Conservation (phyloP, 495 filamentous ascomycete species). For the Aspergillus steynii region DNA sequence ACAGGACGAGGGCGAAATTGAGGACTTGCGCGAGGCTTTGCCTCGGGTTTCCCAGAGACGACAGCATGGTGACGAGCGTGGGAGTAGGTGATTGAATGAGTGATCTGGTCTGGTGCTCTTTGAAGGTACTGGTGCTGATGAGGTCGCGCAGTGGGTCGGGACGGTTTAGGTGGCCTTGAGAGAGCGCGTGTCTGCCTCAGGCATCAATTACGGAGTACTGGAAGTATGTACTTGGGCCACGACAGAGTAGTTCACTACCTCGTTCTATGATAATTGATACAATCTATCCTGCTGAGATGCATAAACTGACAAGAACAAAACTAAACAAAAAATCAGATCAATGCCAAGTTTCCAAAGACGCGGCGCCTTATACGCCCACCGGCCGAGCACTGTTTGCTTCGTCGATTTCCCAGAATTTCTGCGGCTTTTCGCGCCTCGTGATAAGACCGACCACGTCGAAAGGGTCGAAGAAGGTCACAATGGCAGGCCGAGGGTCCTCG, state of each 20-base stretch:
- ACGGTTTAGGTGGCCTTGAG: too few species aligned
- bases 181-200: not conserved
- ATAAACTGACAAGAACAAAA: not conserved
- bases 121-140: not conserved
- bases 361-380: not conserved
- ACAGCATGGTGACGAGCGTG: slow-evolving; percentile 59
- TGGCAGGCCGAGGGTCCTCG: slow-evolving; percentile 52
- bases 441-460: slow-evolving; percentile 65
- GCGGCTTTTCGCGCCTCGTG: slow-evolving; percentile 47
- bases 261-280: not conserved
- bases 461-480: slow-evolving; percentile 63
- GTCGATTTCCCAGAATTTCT: slow-evolving; percentile 55
- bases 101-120: too few species aligned
- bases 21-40: slow-evolving; percentile 86
- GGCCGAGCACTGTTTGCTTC: not conserved
- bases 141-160: not conserved
- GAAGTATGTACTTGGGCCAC: too few species aligned
- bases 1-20: slow-evolving; percentile 93
- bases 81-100: not conserved
- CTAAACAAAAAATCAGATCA: not conserved
- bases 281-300: not conserved
- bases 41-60: slow-evolving; percentile 71
- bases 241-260: too few species aligned
- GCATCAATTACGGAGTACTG: not conserved
- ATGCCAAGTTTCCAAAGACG: not conserved